These are phyloP conservation scores for Leccinellum albellum DNA, from an alignment of 768 basidiomycete genomes.

Conservation along the genomic window DNA sequence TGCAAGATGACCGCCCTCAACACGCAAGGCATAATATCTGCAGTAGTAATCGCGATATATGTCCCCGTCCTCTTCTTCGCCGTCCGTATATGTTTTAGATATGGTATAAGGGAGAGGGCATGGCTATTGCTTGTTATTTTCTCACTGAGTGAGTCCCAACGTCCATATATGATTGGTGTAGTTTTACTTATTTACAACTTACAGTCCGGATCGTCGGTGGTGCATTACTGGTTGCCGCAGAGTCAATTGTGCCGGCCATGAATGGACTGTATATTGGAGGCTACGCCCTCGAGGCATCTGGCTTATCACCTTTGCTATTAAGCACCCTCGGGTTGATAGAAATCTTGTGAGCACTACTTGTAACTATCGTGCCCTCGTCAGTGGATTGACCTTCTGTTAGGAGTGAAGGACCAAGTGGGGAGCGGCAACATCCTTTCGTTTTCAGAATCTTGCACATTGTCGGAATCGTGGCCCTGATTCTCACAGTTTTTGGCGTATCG, in stretches of 20 bases:
- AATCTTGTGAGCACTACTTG: slow-evolving; percentile 30
- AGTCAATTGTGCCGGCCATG: slow-evolving; percentile 38
- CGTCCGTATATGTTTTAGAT: slow-evolving; percentile 43
- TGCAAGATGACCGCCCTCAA: slow-evolving; percentile 33
- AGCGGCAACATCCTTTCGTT: neutral
- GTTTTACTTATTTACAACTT: slow-evolving; percentile 3
- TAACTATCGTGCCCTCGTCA: neutral
- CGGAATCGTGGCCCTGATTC: slow-evolving; percentile 26
- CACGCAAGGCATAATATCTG: slow-evolving; percentile 50
- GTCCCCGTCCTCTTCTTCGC: slow-evolving; percentile 50
- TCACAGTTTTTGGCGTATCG: slow-evolving; percentile 34
- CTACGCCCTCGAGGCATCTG: slow-evolving; percentile 40
- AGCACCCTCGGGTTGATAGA: slow-evolving; percentile 35
- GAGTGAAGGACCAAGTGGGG: slow-evolving; percentile 26
- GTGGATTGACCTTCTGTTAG: slow-evolving; percentile 18
- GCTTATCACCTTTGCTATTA: slow-evolving; percentile 38
- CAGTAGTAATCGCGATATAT: slow-evolving; percentile 58
- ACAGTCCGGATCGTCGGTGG: slow-evolving; percentile 58
- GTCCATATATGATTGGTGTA: neutral
- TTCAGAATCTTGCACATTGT: slow-evolving; percentile 31
- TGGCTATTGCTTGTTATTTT: slow-evolving; percentile 69
- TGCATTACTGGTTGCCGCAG: slow-evolving; percentile 53
- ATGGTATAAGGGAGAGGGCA: slow-evolving; percentile 59
- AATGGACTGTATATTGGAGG: slow-evolving; percentile 49
- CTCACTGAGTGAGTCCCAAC: slow-evolving; percentile 43